Conservation (phyloP, 2,329 filamentous ascomycete species). For the Niveomyces coronatus region DNA sequence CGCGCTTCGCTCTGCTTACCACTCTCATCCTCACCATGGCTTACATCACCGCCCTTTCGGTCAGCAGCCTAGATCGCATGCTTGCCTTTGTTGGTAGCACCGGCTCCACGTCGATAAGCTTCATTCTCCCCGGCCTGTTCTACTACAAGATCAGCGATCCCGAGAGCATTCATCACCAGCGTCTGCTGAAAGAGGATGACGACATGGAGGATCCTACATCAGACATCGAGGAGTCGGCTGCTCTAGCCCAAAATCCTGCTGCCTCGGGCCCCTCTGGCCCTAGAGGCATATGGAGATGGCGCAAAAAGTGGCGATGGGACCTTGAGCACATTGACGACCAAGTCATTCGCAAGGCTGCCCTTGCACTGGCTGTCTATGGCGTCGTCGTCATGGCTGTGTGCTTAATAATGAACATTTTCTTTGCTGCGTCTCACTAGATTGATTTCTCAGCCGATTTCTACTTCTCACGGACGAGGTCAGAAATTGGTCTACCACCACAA, state of each 20-base stretch:
- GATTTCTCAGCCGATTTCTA: not conserved
- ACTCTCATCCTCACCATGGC: conserved; percentile 74
- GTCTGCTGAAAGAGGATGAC: conserved; percentile 83
- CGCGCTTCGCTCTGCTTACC: conserved; percentile 82
- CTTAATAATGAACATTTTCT: conserved; percentile 75
- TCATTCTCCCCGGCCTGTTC: conserved; percentile 90
- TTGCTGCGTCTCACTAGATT: conserved; percentile 51
- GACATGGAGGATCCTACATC: conserved; percentile 55
- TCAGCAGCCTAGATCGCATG: conserved; percentile 80
- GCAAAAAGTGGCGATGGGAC: conserved; percentile 48
- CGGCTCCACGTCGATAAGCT: conserved; percentile 89
- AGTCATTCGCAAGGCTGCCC: conserved; percentile 59
- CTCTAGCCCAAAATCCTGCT: conserved; percentile 35
- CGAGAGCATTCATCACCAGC: conserved; percentile 75
- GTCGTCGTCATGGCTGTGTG: conserved; percentile 82
- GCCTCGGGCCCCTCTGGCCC: conserved; percentile 25
- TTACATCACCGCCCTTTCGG: conserved; percentile 83
- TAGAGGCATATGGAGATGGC: conserved; percentile 36
- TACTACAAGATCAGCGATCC: conserved; percentile 98
- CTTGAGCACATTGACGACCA: conserved; percentile 53
- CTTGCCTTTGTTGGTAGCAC: conserved; percentile 93
- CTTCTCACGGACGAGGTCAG: no score
- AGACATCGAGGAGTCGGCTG: conserved; percentile 38
- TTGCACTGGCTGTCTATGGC: conserved; percentile 75
- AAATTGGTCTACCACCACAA: no score